Evolutionary conservation across 768 basidiomycete genomes (phyloP).

Genomic region (Boletus bicolor): DNA sequence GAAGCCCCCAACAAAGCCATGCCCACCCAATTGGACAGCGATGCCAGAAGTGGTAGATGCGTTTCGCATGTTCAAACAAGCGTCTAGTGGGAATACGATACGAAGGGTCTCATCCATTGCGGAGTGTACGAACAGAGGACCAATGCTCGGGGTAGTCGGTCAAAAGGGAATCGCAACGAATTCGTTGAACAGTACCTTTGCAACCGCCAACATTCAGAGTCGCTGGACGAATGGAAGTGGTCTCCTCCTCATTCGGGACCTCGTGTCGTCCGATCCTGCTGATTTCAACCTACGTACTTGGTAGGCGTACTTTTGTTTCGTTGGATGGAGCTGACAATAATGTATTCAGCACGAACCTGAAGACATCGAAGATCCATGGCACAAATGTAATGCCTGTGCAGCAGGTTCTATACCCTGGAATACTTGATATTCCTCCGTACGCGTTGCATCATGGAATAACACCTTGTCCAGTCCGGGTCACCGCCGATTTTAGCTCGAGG

Average conservation of each 20-base stretch:
- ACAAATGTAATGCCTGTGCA: not conserved
- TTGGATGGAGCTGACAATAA: not conserved
- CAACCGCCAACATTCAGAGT: constrained; percentile 10
- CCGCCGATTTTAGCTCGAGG: not conserved
- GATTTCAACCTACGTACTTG: constrained; percentile 19
- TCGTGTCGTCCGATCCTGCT: constrained; percentile 12
- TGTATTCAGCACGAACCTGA: constrained; percentile 4
- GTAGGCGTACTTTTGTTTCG: not conserved
- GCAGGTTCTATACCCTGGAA: constrained; percentile 4
- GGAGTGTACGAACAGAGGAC: not conserved
- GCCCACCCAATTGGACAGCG: constrained; percentile 14
- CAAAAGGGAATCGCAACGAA: constrained; percentile 18
- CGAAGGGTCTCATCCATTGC: constrained; percentile 8
- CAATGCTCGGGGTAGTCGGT: constrained; percentile 4
- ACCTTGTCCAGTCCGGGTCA: not conserved
- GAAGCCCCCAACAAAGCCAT: not conserved
- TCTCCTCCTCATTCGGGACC: constrained; percentile 12
- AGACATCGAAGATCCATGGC: not conserved
- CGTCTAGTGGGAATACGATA: not conserved
- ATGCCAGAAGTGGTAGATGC: constrained; percentile 19
- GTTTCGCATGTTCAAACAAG: constrained; percentile 14
- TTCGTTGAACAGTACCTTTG: constrained; percentile 10
- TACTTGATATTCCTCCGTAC: not conserved
- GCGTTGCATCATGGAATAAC: not conserved
- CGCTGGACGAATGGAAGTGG: constrained; percentile 1